phyloP scores from a whole-genome alignment of 108 stramenopile species.

The Stephanodiscus minutulus region DNA sequence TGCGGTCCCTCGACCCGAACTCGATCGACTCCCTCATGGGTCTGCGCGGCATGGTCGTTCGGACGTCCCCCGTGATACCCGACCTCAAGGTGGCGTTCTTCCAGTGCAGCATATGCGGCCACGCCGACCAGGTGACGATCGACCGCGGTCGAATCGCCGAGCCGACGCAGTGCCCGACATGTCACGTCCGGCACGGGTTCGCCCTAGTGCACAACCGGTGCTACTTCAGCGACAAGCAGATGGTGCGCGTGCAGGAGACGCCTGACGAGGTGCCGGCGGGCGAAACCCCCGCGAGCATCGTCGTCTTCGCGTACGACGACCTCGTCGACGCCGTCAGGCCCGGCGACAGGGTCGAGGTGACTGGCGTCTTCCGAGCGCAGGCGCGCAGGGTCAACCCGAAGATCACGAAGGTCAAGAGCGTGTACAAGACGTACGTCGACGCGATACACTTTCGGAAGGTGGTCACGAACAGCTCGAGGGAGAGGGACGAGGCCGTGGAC shows the following conservation, averaged over 20 bases:
- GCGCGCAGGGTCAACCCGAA: constrained; percentile 90
- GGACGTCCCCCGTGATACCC: constrained; percentile 93
- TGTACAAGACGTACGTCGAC: constrained; percentile 99
- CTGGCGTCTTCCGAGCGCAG: constrained; percentile 95
- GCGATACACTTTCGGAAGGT: constrained; percentile 92
- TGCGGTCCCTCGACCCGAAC: constrained; percentile 94
- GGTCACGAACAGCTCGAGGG: constrained; percentile 37
- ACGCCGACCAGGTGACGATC: constrained; percentile 78
- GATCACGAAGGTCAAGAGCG: constrained; percentile 82
- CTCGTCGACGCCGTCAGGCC: constrained; percentile 96
- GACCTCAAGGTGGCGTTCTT: constrained; percentile 97
- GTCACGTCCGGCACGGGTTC: constrained; percentile 72
- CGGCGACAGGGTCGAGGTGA: constrained; percentile 97
- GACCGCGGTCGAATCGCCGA: constrained; percentile 95
- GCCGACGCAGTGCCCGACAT: constrained; percentile 78
- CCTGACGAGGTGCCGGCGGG: constrained; percentile 98
- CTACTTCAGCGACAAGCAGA: constrained; percentile 96
- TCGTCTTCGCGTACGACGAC: constrained; percentile 96
- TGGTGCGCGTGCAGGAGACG: constrained; percentile 96
- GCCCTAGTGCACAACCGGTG: constrained; percentile 94
- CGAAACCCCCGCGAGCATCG: constrained; percentile 95
- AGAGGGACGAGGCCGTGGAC: constrained; percentile 8
- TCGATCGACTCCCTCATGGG: constrained; percentile 91
- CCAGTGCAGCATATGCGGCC: constrained; percentile 87
- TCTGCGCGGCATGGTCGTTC: constrained; percentile 96